These are phyloP conservation scores for Exophiala spinifera DNA, from an alignment of 2,329 filamentous ascomycete species.

Conservation along the genomic window DNA sequence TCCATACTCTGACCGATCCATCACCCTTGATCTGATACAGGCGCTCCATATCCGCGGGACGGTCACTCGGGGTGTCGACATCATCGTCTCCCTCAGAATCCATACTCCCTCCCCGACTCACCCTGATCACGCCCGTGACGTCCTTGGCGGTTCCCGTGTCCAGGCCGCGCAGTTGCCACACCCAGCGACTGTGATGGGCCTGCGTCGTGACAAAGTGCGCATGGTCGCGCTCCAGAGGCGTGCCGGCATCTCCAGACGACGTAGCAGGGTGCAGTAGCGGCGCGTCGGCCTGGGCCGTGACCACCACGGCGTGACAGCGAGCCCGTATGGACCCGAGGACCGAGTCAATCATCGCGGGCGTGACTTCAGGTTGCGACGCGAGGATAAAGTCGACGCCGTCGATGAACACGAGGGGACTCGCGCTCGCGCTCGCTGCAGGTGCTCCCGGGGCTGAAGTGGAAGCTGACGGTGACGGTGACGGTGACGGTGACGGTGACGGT, in stretches of 20 bases:
- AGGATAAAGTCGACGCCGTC: conserved; percentile 29
- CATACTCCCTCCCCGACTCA: conserved; percentile 59
- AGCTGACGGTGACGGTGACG: no score
- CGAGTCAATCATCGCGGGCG: conserved; percentile 11
- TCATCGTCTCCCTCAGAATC: conserved; percentile 32
- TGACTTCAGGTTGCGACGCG: conserved; percentile 20
- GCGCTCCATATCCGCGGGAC: conserved; percentile 62
- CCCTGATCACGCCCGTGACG: conserved; percentile 80
- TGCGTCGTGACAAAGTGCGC: conserved; percentile 67
- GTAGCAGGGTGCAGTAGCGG: conserved; percentile 58
- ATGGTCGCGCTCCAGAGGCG: conserved; percentile 67
- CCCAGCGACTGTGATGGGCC: conserved; percentile 70
- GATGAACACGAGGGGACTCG: conserved; percentile 17
- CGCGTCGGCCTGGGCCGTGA: conserved; percentile 69
- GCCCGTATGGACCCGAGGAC: conserved; percentile 17
- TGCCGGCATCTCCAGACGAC: conserved; percentile 42
- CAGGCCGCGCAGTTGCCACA: conserved; percentile 70
- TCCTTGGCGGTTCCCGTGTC: conserved; percentile 88
- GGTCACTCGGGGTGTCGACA: conserved; percentile 26
- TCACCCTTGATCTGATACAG: conserved; percentile 79
- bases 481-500: no score
- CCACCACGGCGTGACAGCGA: conserved; percentile 51
- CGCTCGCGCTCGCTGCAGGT: neutral
- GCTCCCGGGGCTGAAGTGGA: neutral
- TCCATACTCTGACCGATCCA: conserved; percentile 78